These are phyloP conservation scores for Acanthamoeba quina DNA, from an alignment of 208 protist genomes.

Conservation along the genomic window DNA sequence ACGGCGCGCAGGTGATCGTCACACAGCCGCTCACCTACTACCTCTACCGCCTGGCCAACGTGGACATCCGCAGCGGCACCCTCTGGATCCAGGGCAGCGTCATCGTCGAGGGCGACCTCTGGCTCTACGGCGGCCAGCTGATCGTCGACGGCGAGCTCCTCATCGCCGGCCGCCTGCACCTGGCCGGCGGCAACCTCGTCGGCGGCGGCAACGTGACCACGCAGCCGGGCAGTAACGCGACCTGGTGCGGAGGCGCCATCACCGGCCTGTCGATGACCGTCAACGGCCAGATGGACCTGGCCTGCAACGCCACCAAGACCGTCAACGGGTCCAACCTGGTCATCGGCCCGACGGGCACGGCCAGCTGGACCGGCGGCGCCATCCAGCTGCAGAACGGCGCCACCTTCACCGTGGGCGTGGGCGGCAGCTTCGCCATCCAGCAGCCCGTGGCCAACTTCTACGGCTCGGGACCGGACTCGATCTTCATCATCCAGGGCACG, in stretches of 20 bases:
- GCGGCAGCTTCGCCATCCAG: constrained; percentile 9
- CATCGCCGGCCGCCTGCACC: constrained; percentile 53
- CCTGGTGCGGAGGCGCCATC: constrained; percentile 65
- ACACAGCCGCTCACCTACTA: constrained; percentile 73
- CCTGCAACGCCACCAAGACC: constrained; percentile 49
- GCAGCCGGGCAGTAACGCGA: constrained; percentile 20
- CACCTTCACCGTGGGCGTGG: constrained; percentile 54
- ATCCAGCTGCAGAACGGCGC: constrained; percentile 49
- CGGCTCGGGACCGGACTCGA: constrained; percentile 60
- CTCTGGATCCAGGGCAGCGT: constrained; percentile 71
- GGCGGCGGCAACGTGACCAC: constrained; percentile 62
- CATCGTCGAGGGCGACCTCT: constrained; percentile 59
- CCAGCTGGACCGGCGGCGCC: constrained; percentile 65
- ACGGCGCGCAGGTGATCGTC: constrained; percentile 52
- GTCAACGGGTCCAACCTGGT: constrained; percentile 25
- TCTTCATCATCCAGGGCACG: constrained; percentile 55
- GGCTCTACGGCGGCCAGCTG: constrained; percentile 57
- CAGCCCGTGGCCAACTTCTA: constrained; percentile 58
- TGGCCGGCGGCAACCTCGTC: constrained; percentile 48
- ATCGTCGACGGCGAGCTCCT: constrained; percentile 69
- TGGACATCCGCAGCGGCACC: constrained; percentile 54
- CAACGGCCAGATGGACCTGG: constrained; percentile 12
- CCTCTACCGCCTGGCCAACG: constrained; percentile 67
- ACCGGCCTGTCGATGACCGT: constrained; percentile 50
- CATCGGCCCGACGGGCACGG: constrained; percentile 23